Percentiles rank a stretch among this genome's conserved stretches.
phyloP scores from a whole-genome alignment of 768 basidiomycete species.

The Suillus variegatus region DNA sequence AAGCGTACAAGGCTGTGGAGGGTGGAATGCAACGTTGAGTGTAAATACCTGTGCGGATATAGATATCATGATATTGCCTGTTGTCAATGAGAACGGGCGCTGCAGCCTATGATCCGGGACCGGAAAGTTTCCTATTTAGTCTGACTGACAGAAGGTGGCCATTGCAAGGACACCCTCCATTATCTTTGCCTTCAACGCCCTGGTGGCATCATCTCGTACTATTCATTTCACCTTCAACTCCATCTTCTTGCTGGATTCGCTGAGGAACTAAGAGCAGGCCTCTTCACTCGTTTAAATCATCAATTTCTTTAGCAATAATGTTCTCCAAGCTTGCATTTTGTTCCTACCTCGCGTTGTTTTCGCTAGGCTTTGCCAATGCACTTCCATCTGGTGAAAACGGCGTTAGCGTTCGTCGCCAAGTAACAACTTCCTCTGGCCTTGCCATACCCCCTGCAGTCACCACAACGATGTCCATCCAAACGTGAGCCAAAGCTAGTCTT shows the following conservation, averaged over 20 bases:
- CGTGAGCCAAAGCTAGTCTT: conserved; percentile 34
- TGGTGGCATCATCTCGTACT: conserved; percentile 31
- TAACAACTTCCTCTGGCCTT: conserved; percentile 18
- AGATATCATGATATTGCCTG: background rate
- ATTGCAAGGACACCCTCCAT: background rate
- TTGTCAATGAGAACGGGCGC: conserved; percentile 4
- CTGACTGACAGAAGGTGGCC: background rate
- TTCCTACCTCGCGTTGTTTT: conserved; percentile 27
- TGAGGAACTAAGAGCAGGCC: conserved; percentile 37
- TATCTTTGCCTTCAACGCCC: conserved; percentile 24
- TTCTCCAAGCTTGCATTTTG: conserved; percentile 19
- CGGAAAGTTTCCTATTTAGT: background rate
- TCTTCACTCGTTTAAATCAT: conserved; percentile 31
- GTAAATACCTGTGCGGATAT: conserved; percentile 2
- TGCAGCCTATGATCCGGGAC: background rate
- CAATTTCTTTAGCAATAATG: conserved; percentile 21
- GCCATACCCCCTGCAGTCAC: conserved; percentile 36
- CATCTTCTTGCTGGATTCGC: conserved; percentile 22
- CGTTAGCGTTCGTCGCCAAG: conserved; percentile 22
- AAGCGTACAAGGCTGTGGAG: conserved; percentile 85
- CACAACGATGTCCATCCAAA: conserved; percentile 38
- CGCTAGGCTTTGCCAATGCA: conserved; percentile 26
- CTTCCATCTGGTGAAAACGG: conserved; percentile 21
- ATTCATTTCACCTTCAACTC: conserved; percentile 14
- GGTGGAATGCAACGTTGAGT: conserved; percentile 54